Evolutionary conservation across 2,329 filamentous ascomycete genomes (phyloP).

Genomic region (Ramularia collo-cygni): DNA sequence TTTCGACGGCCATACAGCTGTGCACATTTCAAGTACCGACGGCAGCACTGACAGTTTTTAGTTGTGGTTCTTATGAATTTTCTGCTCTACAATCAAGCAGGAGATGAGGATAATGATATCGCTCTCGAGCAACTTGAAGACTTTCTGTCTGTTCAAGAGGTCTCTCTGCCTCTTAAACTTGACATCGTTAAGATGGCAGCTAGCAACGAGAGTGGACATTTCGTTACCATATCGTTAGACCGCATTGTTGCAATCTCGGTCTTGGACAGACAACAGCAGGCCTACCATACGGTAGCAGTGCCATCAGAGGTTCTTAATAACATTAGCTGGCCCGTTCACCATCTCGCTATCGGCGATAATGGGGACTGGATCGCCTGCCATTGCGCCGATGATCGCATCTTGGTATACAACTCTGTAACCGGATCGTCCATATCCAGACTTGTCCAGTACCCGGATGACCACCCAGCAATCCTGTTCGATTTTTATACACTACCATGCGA

Average conservation of each 20-base stretch:
- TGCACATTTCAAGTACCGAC: too few relatives aligned
- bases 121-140: slow-evolving; percentile 45
- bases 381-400: slow-evolving; percentile 50
- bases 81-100: slow-evolving; percentile 59
- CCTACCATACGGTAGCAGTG: slow-evolving; percentile 15
- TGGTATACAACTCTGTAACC: slow-evolving; percentile 57
- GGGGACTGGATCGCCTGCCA: slow-evolving; percentile 62
- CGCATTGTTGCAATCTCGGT: slow-evolving; percentile 46
- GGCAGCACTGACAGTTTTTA: too few relatives aligned
- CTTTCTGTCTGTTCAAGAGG: slow-evolving; percentile 52
- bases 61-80: slow-evolving; percentile 68
- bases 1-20: too few relatives aligned
- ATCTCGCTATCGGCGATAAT: slow-evolving; percentile 57
- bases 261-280: slow-evolving; percentile 16
- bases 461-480: slow-evolving; percentile 57
- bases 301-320: slow-evolving; percentile 15
- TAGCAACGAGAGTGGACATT: slow-evolving; percentile 55
- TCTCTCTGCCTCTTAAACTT: slow-evolving; percentile 58
- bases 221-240: slow-evolving; percentile 66
- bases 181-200: slow-evolving; percentile 61
- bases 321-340: slow-evolving; percentile 36
- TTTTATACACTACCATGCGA: slow-evolving; percentile 44
- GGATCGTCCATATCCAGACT: slow-evolving; percentile 51
- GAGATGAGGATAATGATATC: slow-evolving; percentile 35
- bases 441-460: slow-evolving; percentile 50